Conservation (phyloP, 495 filamentous ascomycete species). For the Rhizodiscina lignyota region DNA sequence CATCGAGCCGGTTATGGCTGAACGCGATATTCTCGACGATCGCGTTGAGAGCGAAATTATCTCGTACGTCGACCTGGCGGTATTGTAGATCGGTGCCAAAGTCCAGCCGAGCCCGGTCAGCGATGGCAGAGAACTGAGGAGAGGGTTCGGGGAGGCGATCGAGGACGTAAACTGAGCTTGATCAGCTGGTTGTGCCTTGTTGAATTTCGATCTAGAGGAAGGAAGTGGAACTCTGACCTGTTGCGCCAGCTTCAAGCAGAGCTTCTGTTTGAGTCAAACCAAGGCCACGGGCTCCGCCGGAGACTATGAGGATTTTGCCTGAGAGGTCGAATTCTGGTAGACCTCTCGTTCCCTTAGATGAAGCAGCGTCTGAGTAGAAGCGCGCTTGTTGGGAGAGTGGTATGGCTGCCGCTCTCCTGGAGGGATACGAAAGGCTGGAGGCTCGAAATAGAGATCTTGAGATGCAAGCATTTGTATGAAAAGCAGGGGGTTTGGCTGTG, state of each 20-base stretch:
- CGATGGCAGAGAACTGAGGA: slow-evolving; percentile 43
- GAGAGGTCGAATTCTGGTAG: slow-evolving; percentile 68
- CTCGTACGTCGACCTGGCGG: slow-evolving; percentile 73
- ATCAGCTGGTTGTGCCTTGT: slow-evolving; percentile 10
- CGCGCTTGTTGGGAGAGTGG: too few relatives aligned
- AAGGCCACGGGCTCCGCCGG: slow-evolving; percentile 63
- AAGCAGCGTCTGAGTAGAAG: too few relatives aligned
- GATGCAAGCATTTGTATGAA: too few relatives aligned
- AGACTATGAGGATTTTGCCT: slow-evolving; percentile 61
- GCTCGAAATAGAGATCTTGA: too few relatives aligned
- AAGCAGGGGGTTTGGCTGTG: too few relatives aligned
- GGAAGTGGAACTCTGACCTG: slow-evolving; percentile 24
- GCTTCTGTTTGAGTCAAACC: slow-evolving; percentile 67
- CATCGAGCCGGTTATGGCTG: slow-evolving; percentile 57
- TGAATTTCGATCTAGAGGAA: too few relatives aligned
- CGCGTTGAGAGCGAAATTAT: slow-evolving; percentile 47
- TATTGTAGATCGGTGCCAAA: slow-evolving; percentile 58
- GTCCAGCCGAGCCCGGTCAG: slow-evolving; percentile 43
- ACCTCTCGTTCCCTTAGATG: too few relatives aligned
- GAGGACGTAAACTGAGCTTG: slow-evolving; percentile 35
- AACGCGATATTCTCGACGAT: slow-evolving; percentile 53
- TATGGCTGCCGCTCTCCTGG: too few relatives aligned
- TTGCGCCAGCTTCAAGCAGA: slow-evolving; percentile 65
- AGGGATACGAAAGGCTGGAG: too few relatives aligned
- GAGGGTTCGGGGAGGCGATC: slow-evolving; percentile 36